A percentile compares a stretch with the other conserved stretches of the same genome.
Evolutionary conservation across 345 rosid genomes (phyloP).

Genomic region (Clausena lansium): DNA sequence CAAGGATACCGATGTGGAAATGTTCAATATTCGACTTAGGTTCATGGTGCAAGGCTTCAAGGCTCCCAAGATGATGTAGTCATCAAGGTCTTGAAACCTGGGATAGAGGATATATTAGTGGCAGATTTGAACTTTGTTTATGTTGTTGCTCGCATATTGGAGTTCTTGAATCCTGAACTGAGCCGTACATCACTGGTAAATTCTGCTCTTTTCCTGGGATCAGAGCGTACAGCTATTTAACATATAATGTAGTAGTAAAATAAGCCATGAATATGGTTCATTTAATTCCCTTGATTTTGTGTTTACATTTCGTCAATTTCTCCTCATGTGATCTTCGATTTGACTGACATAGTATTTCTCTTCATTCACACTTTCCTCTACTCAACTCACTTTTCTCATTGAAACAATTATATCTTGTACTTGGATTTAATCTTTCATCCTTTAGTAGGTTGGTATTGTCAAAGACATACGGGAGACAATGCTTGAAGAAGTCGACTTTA

Average conservation of each 20-base stretch:
- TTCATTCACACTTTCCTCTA: background rate
- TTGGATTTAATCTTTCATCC: conserved; percentile 19
- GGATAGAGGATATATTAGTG: conserved; percentile 83
- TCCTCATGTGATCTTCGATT: background rate
- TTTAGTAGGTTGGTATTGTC: conserved; percentile 74
- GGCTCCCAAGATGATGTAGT: conserved; percentile 90
- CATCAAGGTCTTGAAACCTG: conserved; percentile 91
- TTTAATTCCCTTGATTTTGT: background rate
- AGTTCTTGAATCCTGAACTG: conserved; percentile 86
- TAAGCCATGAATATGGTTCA: background rate
- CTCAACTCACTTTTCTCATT: background rate
- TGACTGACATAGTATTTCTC: background rate
- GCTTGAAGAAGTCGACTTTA: conserved; percentile 98
- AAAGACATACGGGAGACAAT: conserved; percentile 89
- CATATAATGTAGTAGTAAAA: background rate
- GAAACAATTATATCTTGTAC: conserved; percentile 6
- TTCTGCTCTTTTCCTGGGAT: background rate
- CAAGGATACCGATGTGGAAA: conserved; percentile 10
- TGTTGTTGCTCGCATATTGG: conserved; percentile 84
- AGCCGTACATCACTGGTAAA: conserved; percentile 88
- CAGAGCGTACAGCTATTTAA: background rate
- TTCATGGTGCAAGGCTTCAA: conserved; percentile 88
- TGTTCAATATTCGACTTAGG: conserved; percentile 40
- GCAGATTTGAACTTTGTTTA: conserved; percentile 94
- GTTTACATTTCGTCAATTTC: background rate